Evolutionary conservation across 441 rosid genomes (phyloP), one percentile per base, ranked within the genome.

Genomic region (Pelargonium cotyledonis): DNA sequence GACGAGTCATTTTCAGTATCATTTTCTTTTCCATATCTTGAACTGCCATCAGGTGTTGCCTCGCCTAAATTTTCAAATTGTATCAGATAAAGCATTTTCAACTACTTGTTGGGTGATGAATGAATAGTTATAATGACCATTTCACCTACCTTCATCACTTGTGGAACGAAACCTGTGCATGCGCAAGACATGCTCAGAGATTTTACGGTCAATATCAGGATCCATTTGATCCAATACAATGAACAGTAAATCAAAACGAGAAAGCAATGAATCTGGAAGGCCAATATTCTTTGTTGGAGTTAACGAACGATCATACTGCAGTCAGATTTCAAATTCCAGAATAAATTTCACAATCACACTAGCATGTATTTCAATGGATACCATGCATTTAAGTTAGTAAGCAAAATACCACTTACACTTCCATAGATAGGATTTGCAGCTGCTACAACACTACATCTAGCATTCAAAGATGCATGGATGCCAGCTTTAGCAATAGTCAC

Each of bases 161-260:
- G 85, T 78, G 77, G 92, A 86, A 66, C 88, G 87, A 71, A 78
- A 95, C 14, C 91, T 91, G 76, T 95, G 99, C 91, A 95, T 95
- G 14, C 97, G 92, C 79, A 95, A 79, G 74, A 95, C 99, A 77
- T 95, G 99, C 76, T 90, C 95, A 3, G 99, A 95, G 66, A 95
- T 90, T 62, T 72, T 83, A 38, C 85, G 89, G 80, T 95, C 99
- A 68, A 92, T 89, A 76, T 91, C 90, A 65, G 98, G 85, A 80
- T 95, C 99, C 99, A 95, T 95, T 89, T 95, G 99, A 80, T 95
- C 98, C 89, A 92, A 69, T 62, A 95, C 99, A 71, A 95, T 95
- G 76, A 95, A 95, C 31, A 95, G 84, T 60, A 95, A 76, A 83
- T 95, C 99, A 84, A 95, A 95, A 75, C 99, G 99, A 76, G 99